Base-by-base conservation (phyloP, 148 eudicot genomes). In the Amaranthus palmeri region DNA sequence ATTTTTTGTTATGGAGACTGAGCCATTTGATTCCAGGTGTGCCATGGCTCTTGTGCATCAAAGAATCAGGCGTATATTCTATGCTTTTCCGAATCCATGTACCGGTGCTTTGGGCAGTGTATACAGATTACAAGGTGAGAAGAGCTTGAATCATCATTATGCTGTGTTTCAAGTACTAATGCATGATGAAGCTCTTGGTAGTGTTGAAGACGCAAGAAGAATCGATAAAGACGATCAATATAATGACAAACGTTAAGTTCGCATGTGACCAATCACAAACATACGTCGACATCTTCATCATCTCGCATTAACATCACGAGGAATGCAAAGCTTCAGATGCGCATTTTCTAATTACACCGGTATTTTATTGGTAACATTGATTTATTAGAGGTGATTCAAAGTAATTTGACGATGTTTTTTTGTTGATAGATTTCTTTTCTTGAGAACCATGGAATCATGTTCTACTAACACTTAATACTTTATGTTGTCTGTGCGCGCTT, bases 1-100 rank as follows among this genome's bases (percentile, higher is more conserved):
- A 15, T 1, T 15, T 9, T 1, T 10, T 45, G 18, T 40, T 7
- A 36, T 49, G 9, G 40, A 12, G 50, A 44, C 48, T 17, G 6
- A 48, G n/a, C 49, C 42, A 41, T 73, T 61, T 80, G 60, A 54
- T 71, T 60, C 57, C 79, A 92, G 97, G 97, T 95, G 99, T 77
- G 96, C 99, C 41, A 92, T 95, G 99, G 96, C 97, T 53, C 92
- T 92, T 47, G 93, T 95, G 50, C 99, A 95, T 86, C 99, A 95
- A 76, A 78, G 97, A 75, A 61, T 95, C 25, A 83, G 83, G 81
- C 96, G 99, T 14, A 90, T 95, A 78, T 95, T 95, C 81, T 95
- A 85, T 64, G 96, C 97, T 40, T 90, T 84, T 68, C 93, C 97
- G 14, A 95, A 92, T 73, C 83, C 85, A 52, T 84, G 59, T 72